Evolutionary conservation across 2,329 filamentous ascomycete species (phyloP), one percentile per base, ranked within the genome.

Genomic region (Venturia oleaginea): DNA sequence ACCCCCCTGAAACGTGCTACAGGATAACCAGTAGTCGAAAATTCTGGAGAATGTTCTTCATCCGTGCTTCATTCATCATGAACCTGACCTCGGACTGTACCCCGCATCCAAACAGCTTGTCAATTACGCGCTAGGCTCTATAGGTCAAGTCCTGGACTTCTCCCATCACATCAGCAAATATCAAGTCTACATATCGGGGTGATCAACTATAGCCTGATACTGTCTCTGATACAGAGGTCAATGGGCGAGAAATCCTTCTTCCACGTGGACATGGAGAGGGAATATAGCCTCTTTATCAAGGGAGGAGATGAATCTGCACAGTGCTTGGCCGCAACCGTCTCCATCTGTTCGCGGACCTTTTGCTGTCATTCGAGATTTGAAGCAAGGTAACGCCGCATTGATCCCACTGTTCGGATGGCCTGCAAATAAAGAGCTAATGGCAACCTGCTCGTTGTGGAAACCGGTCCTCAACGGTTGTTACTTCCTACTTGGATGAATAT

Each of bases 321-420:
- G 69, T 84, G 75, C 67, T 75, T 78, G 60, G 73, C 71, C 0
- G 82, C 74, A 7, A 75, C 77, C 3, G 67, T 68, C 60, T 80
- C 75, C 19, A 86, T 75, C 71, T 86, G 83, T 6, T 74, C 72
- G 38, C 75, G 79, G 1, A 79, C 73, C 59, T 76, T 74, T 13
- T 64, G 67, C 43, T 77, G 76, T 82, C 82, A 84, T 2, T 76
- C 68, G 1, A 74, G 72, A 61, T 76, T 72, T 15, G 67, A 69
- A 2, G 72, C 70, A 4, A 75, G 70, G 59, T 71, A 74, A 84
- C 2, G 79, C 78, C 0, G 80, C 79, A 67, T 83, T 84, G 70
- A 83, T 78, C 42, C 82, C 82, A 34, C 75, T 81, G 71, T 85
- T 86, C 24, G 84, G 67, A 37, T 82, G 74, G n/a, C 83, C 83